Base-by-base conservation (phyloP, 2,329 filamentous ascomycete species). In the Pestalotiopsis sp. region DNA sequence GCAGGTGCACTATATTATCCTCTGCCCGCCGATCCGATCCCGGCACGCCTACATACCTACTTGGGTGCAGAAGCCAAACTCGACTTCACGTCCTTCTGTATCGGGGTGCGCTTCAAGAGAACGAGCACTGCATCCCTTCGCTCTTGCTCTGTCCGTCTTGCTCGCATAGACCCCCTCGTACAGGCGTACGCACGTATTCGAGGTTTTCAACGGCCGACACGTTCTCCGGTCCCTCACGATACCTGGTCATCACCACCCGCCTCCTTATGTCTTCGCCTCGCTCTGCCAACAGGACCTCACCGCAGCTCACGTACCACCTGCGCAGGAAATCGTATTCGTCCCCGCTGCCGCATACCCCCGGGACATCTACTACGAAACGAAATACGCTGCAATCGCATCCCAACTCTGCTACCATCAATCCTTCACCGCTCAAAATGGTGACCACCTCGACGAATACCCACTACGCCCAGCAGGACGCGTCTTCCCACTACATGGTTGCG, bases 381-480 rank as follows among this genome's bases (percentile, higher is more conserved):
- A 52, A 22, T 48, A 68, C 40, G 26, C 44, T 24, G 1, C 66
- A 68, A 39, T 17, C 67, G 3, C 67, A 68, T 22, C 57, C 40
- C 26, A 38, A 60, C 20, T 73, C 74, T 7, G 73, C 74, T 20
- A 68, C 71, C 30, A 71, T 74, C 66, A 73, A 70, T 26, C 74
- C 75, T 9, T 78, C 76, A 10, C 76, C 76, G 35, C 73, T 77
- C 70, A 78, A 77, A 58, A 78, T 78, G 76, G 75, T 77, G 6
- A 74, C 74, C 44, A 75, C 75, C 35, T 74, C 75, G 9, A 72
- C 75, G 13, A 64, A 71, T 9, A 67, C 73, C 6, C 75, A 75
- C 35, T 68, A 69, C n/a, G 52, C 68, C 24, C 68, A 70, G n/a
- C 73, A 76, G 20, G 74, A 75, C n/a, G 70, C 73, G 30, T 70